Conservation (phyloP, 495 filamentous ascomycete species). For the Penicillium paxilli region DNA sequence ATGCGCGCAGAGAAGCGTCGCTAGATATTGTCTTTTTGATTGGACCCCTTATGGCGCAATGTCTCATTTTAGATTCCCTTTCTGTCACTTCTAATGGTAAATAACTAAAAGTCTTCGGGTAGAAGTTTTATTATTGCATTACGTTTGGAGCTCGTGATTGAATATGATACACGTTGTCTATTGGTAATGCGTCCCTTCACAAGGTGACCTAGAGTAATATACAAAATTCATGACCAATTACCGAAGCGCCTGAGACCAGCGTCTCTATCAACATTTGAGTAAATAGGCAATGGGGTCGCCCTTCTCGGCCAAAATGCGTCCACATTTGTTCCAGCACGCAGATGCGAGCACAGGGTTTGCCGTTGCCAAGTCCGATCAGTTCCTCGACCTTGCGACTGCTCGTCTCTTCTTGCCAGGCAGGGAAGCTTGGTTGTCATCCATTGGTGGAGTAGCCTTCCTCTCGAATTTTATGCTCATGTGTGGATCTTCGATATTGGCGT, state of each 20-base stretch:
- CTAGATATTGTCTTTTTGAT: conserved; percentile 17
- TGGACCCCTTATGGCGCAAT: conserved; percentile 12
- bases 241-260: background rate
- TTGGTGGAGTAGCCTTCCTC: conserved; percentile 9
- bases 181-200: conserved; percentile 8
- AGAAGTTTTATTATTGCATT: background rate
- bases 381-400: background rate
- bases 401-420: background rate
- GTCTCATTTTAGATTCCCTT: conserved; percentile 18
- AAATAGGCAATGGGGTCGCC: background rate
- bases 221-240: conserved; percentile 7
- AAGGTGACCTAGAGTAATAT: conserved; percentile 14
- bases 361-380: too few relatives aligned
- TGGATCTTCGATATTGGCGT: background rate
- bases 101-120: background rate
- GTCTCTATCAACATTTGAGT: background rate
- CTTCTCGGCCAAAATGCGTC: background rate
- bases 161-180: conserved; percentile 8
- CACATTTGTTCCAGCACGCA: background rate
- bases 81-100: conserved; percentile 1
- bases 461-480: conserved; percentile 16
- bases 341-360: too few relatives aligned
- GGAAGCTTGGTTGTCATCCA: background rate
- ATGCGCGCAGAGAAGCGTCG: conserved; percentile 49
- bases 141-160: background rate